Base-by-base conservation (phyloP, 768 basidiomycete species). In the Glaciozyma martinii region DNA sequence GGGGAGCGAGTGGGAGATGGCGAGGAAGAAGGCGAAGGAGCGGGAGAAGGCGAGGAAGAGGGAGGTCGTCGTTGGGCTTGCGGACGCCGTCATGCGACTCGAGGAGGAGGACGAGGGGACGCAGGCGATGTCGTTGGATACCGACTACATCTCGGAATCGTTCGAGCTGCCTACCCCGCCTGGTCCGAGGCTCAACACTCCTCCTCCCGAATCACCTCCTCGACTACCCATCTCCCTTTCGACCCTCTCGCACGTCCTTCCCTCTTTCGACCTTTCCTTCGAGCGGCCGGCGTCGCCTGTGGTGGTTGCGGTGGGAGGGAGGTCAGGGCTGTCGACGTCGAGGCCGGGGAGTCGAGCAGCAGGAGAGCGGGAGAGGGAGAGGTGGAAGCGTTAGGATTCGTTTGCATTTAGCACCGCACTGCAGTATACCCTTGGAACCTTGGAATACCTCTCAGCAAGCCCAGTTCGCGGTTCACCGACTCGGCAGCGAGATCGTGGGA, bases 1-100 rank as follows among this genome's bases (percentile, higher is more conserved):
- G 0, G 61, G 63, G 1, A 37, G 25, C 3, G 67, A 71, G n/a
- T 73, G 72, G 72, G 66, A 69, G 30, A 27, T 53, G 12, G 66
- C 50, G 25, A 52, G 66, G 49, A 62, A 59, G 59, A 59, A 66
- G 42, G 40, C 62, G 46, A 47, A 57, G 46, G 55, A 16, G 29
- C 56, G 56, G 50, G 52, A 59, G 27, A 59, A 42, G 32, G 29
- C 25, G 15, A n/a, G 56, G 40, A 57, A 42, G 29, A 16, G n/a
- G 37, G 40, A 56, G 21, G 55, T 13, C 37, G 40, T 40, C 10
- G 40, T 23, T 5, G 40, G n/a, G n/a, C 9, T 10, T 6, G 37
- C 21, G n/a, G 40, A n/a, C 9, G 18, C n/a, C 37, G 21, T 8
- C 3, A 25, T 43, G 25, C 25, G 25, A 16, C 25, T 6, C 13